Evolutionary conservation across 331 rosid genomes (phyloP).

Genomic region (Prunus yedoensis): DNA sequence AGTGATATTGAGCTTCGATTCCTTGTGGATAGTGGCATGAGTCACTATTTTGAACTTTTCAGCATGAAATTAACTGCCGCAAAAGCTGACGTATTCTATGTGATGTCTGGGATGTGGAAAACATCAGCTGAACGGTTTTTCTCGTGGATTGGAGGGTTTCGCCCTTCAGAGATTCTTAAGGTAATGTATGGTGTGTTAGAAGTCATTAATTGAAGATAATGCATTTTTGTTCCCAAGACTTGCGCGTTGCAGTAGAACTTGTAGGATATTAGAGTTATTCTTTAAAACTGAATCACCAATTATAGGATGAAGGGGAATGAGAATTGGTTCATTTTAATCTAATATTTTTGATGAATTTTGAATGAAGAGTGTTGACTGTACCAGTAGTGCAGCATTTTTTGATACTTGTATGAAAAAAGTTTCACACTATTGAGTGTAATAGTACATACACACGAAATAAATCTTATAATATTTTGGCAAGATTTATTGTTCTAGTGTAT

Average conservation of each 20-base stretch:
- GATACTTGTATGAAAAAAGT: too few relatives aligned
- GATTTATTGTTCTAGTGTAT: background rate
- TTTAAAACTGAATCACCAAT: background rate
- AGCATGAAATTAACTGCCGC: conserved; percentile 80
- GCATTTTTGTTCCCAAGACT: background rate
- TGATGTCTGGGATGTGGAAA: conserved; percentile 87
- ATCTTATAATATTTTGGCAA: background rate
- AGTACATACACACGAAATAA: too few relatives aligned
- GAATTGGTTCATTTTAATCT: background rate
- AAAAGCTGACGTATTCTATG: conserved; percentile 79
- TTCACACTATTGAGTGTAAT: too few relatives aligned
- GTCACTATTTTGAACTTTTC: conserved; percentile 68
- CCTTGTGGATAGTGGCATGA: conserved; percentile 64
- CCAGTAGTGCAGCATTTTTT: too few relatives aligned
- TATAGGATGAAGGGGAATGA: background rate
- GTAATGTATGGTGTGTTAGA: conserved; percentile 36
- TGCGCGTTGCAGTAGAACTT: background rate
- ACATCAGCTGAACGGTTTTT: conserved; percentile 80
- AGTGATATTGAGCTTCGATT: conserved; percentile 64
- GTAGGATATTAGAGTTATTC: background rate
- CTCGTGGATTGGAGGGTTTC: conserved; percentile 95
- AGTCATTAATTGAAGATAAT: background rate
- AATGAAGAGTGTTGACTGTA: background rate
- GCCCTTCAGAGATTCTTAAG: conserved; percentile 94
- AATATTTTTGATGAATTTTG: background rate